These are phyloP conservation scores for Usnea hakonensis DNA, from an alignment of 495 filamentous ascomycete species.

Conservation along the genomic window DNA sequence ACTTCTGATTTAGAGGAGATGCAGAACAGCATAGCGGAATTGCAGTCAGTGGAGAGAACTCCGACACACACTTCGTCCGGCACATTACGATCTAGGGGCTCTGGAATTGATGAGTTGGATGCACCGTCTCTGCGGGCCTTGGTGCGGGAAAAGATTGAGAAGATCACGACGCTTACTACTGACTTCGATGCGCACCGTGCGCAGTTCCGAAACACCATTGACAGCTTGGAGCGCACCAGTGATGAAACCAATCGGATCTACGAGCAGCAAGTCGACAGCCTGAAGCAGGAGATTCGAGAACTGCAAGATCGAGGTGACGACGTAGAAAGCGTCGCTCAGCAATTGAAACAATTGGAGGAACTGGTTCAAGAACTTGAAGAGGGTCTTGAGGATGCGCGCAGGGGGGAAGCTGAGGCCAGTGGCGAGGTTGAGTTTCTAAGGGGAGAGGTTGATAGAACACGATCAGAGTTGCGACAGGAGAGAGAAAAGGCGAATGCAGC, in stretches of 20 bases:
- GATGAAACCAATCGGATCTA: constrained; percentile 98
- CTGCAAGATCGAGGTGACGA: constrained; percentile 76
- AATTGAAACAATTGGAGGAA: constrained; percentile 92
- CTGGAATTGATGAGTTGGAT: constrained; percentile 70
- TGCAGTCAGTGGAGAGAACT: constrained; percentile 44
- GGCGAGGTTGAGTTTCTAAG: constrained; percentile 94
- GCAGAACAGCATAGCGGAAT: constrained; percentile 67
- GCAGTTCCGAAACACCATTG: constrained; percentile 93
- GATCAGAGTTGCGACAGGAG: constrained; percentile 80
- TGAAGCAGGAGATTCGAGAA: constrained; percentile 78
- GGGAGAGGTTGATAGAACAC: constrained; percentile 90
- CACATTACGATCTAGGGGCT: constrained; percentile 28
- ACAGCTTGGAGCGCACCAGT: constrained; percentile 91
- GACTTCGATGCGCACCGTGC: constrained; percentile 95
- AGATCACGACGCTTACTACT: constrained; percentile 80
- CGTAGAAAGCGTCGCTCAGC: constrained; percentile 79
- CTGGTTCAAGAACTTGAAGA: constrained; percentile 94
- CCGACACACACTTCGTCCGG: constrained; percentile 30
- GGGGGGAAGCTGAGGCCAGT: constrained; percentile 94
- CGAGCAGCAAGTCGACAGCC: constrained; percentile 80
- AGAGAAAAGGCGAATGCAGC: constrained; percentile 74
- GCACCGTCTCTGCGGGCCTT: constrained; percentile 67
- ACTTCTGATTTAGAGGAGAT: constrained; percentile 72
- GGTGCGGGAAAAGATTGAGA: constrained; percentile 92
- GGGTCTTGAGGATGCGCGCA: constrained; percentile 86